phyloP scores from a whole-genome alignment of 2,329 filamentous ascomycete species.

The Paecilomyces variotii region DNA sequence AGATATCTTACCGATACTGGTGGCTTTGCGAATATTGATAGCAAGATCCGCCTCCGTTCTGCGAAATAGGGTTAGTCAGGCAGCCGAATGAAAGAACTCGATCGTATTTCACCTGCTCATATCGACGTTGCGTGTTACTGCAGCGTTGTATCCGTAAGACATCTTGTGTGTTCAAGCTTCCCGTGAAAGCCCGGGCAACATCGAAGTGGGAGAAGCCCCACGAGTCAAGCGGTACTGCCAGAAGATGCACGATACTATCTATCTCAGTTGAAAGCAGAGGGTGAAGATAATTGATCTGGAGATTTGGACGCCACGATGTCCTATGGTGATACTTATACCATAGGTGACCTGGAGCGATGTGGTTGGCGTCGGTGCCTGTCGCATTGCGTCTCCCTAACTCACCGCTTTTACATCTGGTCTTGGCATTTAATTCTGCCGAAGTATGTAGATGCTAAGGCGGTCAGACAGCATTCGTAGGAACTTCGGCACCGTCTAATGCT shows the following conservation, averaged over 20 bases:
- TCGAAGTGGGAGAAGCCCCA: not conserved
- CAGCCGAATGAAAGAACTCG: not conserved
- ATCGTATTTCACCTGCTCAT: conserved; percentile 50
- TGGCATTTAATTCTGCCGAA: not conserved
- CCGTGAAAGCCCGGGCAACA: not conserved
- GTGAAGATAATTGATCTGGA: not conserved
- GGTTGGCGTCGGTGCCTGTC: not conserved
- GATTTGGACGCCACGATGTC: not conserved
- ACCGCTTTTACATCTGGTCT: not conserved
- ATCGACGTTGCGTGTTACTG: conserved; percentile 31
- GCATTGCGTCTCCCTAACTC: not conserved
- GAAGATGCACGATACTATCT: not conserved
- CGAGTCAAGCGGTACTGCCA: not conserved
- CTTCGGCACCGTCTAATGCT: too few relatives aligned
- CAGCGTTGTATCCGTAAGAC: not conserved
- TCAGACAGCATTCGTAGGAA: too few relatives aligned
- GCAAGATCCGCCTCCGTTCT: conserved; percentile 57
- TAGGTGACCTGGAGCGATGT: not conserved
- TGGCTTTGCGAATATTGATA: conserved; percentile 61
- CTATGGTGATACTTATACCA: not conserved
- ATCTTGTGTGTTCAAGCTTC: not conserved
- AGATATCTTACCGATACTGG: conserved; percentile 46
- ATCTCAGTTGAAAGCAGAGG: not conserved
- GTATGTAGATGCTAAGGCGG: not conserved
- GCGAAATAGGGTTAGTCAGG: not conserved